A percentile compares a stretch with the other conserved stretches of the same genome.
These are phyloP conservation scores for Triticum monococcum DNA, from an alignment of 176 grass and related monocot genomes.

Conservation along the genomic window DNA sequence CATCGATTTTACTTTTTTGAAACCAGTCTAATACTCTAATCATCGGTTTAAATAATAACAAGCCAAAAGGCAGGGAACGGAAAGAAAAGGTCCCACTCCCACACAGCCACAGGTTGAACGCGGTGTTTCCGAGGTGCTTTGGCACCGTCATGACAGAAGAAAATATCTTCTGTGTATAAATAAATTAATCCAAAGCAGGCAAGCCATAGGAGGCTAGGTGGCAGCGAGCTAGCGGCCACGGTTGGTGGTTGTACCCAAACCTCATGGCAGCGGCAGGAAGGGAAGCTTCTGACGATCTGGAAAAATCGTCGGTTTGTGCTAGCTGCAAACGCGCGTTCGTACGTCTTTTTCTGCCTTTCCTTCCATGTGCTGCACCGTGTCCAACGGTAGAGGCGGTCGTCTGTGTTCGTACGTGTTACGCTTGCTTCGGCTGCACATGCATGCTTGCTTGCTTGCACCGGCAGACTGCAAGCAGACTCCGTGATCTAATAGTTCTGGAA, in stretches of 20 bases:
- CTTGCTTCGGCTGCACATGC: not conserved
- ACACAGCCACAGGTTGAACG: not conserved
- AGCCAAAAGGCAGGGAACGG: no score
- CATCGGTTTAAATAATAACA: no score
- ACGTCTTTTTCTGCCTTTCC: not conserved
- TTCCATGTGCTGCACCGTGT: not conserved
- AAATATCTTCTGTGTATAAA: not conserved
- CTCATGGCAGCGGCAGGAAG: not conserved
- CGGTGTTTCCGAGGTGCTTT: slow-evolving; percentile 9
- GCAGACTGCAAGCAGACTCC: not conserved
- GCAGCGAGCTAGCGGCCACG: not conserved
- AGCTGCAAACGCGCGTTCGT: not conserved
- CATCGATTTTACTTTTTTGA: no score
- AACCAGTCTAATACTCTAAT: no score
- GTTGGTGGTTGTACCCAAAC: slow-evolving; percentile 16
- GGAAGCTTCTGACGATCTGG: not conserved
- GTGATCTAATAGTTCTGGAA: no score
- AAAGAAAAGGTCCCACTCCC: not conserved
- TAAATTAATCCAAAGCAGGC: not conserved
- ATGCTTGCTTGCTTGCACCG: not conserved
- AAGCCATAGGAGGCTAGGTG: no score
- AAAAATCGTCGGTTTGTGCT: not conserved
- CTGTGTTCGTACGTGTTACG: not conserved
- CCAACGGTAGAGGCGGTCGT: not conserved
- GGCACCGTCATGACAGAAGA: not conserved